phyloP scores from a whole-genome alignment of 306 rosid species.

The Inga laurina region DNA sequence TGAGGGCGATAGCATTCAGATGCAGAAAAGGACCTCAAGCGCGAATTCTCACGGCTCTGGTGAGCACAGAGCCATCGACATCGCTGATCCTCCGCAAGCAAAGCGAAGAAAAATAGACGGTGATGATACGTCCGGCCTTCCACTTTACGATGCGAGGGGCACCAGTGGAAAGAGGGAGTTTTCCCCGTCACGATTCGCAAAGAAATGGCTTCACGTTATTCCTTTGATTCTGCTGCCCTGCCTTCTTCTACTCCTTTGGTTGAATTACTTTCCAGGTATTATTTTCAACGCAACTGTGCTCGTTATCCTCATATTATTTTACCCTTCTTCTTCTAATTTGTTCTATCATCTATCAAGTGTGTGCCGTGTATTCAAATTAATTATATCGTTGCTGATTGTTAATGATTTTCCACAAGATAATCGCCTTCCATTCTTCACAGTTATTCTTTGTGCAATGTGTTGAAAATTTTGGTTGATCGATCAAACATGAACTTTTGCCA shows the following conservation, averaged over 20 bases:
- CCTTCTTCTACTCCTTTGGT: constrained; percentile 30
- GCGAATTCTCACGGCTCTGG: not conserved
- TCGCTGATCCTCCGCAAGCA: not conserved
- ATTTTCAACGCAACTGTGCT: not conserved
- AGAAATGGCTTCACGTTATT: constrained; percentile 49
- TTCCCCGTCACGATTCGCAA: constrained; percentile 23
- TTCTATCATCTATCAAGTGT: not conserved
- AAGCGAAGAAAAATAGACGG: not conserved
- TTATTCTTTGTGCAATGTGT: too few species aligned
- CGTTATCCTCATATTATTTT: not conserved
- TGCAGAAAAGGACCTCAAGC: constrained; percentile 10
- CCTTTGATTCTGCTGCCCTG: constrained; percentile 49
- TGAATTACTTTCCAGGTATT: not conserved
- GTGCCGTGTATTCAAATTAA: not conserved
- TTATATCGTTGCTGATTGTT: too few species aligned
- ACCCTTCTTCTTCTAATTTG: not conserved
- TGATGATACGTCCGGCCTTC: constrained; percentile 30
- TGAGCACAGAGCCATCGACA: constrained; percentile 1
- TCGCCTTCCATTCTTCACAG: too few species aligned
- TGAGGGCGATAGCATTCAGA: not conserved
- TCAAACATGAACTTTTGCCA: too few species aligned
- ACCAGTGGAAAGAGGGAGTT: constrained; percentile 31
- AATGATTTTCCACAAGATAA: too few species aligned
- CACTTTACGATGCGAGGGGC: constrained; percentile 36
- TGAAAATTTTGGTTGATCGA: too few species aligned